Evolutionary conservation across 768 basidiomycete species (phyloP), one percentile per base, ranked within the genome.

Genomic region (Trametes maxima): DNA sequence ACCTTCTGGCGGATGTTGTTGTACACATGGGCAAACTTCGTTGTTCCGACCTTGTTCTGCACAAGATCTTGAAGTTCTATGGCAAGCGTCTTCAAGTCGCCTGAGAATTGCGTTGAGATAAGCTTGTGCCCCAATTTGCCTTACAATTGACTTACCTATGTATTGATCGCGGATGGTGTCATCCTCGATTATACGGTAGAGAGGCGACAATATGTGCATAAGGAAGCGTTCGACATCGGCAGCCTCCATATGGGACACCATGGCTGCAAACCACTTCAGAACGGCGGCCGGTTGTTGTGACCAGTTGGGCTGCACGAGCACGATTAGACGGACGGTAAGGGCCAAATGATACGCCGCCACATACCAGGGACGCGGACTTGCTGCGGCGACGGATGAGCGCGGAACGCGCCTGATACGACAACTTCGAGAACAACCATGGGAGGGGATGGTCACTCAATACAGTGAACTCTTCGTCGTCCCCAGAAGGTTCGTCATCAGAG

Each of bases 231-330:
- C 85, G 0, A 93, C 77, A 17, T 78, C 75, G 0, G 70, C 62
- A 0, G 78, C 70, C 0, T 88, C 84, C 80, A 98, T 85, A 68
- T 84, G 75, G 2, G 89, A 85, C 2, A 85, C 76, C 86, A 97
- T 94, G 0, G 94, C 95, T 0, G 95, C 97, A 67, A 98, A 97
- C 89, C 94, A 97, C 16, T 92, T 88, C 46, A 99, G 73, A 43
- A 89, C 84, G 0, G 93, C 85, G 1, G 89, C 74, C 0, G 94
- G 90, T 59, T 94, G 90, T 28, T 89, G 83, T 4, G 85, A 79
- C 94, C 96, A 98, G 69, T 88, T 89, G 0, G 79, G 75, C 93
- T 97, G 69, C 16, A 40, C 16, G 8, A 17, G 36, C 22, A 42
- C 21, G 36, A 40, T 65, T 48, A 68, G 22, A 61, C 22, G 50